These are phyloP conservation scores for Bacidia gigantensis DNA, from an alignment of 495 filamentous ascomycete genomes.

Conservation along the genomic window DNA sequence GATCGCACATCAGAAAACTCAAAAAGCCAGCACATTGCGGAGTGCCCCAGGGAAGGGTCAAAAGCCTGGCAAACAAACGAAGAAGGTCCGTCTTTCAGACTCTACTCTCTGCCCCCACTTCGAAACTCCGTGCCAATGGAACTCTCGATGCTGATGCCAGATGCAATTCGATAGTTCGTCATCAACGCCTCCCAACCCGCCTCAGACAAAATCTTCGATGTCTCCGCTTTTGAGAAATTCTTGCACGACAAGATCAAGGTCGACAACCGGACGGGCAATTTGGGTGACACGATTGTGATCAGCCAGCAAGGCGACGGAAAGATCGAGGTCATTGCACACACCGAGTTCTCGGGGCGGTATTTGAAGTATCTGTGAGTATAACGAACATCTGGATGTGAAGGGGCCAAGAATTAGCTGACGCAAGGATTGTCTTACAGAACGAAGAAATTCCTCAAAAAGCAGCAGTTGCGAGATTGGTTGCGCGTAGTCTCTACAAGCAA, in stretches of 20 bases:
- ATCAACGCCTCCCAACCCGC: slow-evolving; percentile 98
- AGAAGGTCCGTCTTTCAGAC: slow-evolving; percentile 46
- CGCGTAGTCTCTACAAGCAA: slow-evolving; percentile 93
- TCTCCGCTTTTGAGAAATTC: slow-evolving; percentile 97
- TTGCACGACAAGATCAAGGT: slow-evolving; percentile 99
- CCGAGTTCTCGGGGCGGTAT: slow-evolving; percentile 94
- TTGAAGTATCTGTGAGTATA: slow-evolving; percentile 91
- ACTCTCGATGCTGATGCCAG: not conserved
- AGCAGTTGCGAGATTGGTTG: slow-evolving; percentile 99
- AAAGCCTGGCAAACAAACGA: slow-evolving; percentile 54
- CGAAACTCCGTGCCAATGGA: not conserved
- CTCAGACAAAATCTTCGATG: slow-evolving; percentile 99
- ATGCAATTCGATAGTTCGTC: slow-evolving; percentile 83
- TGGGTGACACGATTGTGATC: slow-evolving; percentile 87
- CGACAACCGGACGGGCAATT: slow-evolving; percentile 92
- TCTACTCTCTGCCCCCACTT: not conserved
- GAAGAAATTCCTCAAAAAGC: slow-evolving; percentile 99
- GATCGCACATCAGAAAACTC: slow-evolving; percentile 52
- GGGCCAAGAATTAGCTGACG: not conserved
- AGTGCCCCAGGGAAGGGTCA: slow-evolving; percentile 23
- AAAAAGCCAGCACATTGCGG: slow-evolving; percentile 24
- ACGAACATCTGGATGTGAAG: not conserved
- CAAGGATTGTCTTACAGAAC: slow-evolving; percentile 44
- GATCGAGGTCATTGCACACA: slow-evolving; percentile 95
- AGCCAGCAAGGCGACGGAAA: slow-evolving; percentile 84